phyloP scores from a whole-genome alignment of 2,329 filamentous ascomycete species.

The Grosmannia huntii region DNA sequence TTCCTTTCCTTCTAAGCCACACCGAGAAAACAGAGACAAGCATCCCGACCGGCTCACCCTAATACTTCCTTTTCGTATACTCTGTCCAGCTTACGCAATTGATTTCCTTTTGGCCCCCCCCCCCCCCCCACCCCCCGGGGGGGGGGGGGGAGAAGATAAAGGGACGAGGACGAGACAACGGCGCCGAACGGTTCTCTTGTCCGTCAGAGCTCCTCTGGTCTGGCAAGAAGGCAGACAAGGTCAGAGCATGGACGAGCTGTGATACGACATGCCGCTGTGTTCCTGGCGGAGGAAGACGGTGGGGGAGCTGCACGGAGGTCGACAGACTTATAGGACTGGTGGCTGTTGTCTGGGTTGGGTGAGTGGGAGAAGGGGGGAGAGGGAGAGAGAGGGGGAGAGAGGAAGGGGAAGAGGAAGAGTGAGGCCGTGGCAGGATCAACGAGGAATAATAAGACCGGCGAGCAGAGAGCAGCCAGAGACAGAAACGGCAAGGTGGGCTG shows the following conservation, averaged over 20 bases:
- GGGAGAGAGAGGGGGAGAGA: neutral
- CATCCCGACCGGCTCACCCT: neutral
- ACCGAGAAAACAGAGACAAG: neutral
- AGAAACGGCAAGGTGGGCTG: conserved; percentile 2
- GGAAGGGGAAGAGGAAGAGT: neutral
- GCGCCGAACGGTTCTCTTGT: too few species aligned
- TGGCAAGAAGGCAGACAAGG: neutral
- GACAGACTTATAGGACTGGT: conserved; percentile 6
- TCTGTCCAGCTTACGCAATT: neutral
- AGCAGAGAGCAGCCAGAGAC: neutral
- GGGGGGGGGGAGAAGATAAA: neutral
- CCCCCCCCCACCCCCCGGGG: neutral
- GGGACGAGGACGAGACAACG: neutral
- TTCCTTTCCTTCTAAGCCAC: neutral
- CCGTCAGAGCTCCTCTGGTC: neutral
- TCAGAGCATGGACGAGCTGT: conserved; percentile 32
- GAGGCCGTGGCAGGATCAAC: neutral
- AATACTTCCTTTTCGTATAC: neutral
- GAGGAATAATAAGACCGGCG: neutral
- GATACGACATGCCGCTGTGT: conserved; percentile 36
- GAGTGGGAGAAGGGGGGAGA: neutral
- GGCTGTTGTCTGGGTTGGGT: conserved; percentile 5
- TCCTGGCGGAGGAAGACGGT: conserved; percentile 30
- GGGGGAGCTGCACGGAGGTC: conserved; percentile 31
- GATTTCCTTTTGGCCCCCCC: neutral